A percentile compares a stretch with the other conserved stretches of the same genome.
These are phyloP conservation scores for Ministeria vibrans DNA, from an alignment of 78 protist species.

Conservation along the genomic window DNA sequence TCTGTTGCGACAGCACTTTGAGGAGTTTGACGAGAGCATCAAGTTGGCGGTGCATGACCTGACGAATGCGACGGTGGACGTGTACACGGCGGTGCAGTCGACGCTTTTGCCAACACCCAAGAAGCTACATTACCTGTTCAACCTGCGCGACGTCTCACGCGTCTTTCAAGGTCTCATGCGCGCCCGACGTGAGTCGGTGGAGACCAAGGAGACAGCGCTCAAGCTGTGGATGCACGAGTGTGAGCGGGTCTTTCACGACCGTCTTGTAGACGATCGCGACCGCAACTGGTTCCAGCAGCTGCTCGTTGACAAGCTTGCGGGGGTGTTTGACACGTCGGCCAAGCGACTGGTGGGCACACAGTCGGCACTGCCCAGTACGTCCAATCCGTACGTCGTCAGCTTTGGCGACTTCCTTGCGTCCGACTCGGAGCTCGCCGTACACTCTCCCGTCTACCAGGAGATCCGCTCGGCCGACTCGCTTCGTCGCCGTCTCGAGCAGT, in stretches of 20 bases:
- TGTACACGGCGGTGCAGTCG: conserved; percentile 24
- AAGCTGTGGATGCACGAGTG: conserved; percentile 94
- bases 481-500: conserved; percentile 31
- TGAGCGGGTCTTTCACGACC: conserved; percentile 91
- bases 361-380: conserved; percentile 2
- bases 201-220: conserved; percentile 60
- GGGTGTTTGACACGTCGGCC: conserved; percentile 9
- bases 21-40: conserved; percentile 49
- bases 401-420: conserved; percentile 54
- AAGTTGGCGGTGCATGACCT: conserved; percentile 23
- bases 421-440: background rate
- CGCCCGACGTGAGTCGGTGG: conserved; percentile 21
- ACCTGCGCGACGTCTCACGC: conserved; percentile 56
- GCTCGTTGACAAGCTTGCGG: conserved; percentile 43
- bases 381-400: conserved; percentile 5
- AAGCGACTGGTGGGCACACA: no score
- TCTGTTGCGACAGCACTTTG: conserved; percentile 23
- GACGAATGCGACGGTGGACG: conserved; percentile 35
- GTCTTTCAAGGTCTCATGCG: conserved; percentile 54
- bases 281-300: conserved; percentile 72
- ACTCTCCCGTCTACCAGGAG: conserved; percentile 43
- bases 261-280: conserved; percentile 79
- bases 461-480: conserved; percentile 17
- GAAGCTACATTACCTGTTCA: conserved; percentile 69
- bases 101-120: conserved; percentile 56